Evolutionary conservation across 2,329 filamentous ascomycete species (phyloP), one percentile per base, ranked within the genome.

Genomic region (Sclerotinia trifoliorum): DNA sequence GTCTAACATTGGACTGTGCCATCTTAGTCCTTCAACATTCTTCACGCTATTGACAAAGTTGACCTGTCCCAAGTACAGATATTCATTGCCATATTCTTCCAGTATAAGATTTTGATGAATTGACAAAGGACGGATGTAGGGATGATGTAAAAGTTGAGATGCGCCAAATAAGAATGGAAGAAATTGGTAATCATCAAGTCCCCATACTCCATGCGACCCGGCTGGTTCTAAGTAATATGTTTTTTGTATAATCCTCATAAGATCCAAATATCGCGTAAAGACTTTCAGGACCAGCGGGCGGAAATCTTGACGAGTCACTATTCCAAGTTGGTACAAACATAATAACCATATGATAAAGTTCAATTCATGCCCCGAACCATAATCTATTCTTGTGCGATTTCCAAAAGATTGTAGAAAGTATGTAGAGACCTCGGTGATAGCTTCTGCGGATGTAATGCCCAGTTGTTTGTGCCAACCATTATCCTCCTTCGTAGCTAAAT

Each of bases 1-100:
- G 77, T 99, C 95, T 24, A 99, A 86, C 96, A 99, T 98, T 4
- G 96, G 95, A 72, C 90, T 94, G 76, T 99, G 96, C 95, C 95
- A 99, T 56, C 95, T 86, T 70, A 99, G 81, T 1, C 94, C 94
- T 76, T 96, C 93, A 68, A 97, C 94, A 1, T 93, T 97, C 83
- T 99, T 99, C 69, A 96, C 96, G 73, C 89, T 92, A 80, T 98
- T 97, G 68, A 99, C 94, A 80, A 96, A 99, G 64, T 86, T 85
- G 35, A 99, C 92, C 80, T 98, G 95, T 65, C 94, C 91, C 0
- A 99, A 86, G 75, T 99, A 99, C 68, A 99, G 81, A 76, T 90
- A 99, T 67, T 97, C 92, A 67, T 85, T 81, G 19, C 88, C 86
- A 75, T 92, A 94, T 78, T 98, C 93, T 77, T 98, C 95, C 19